These are phyloP conservation scores for Plasmodium blacklocki DNA, from an alignment of 169 alveolate species.

Conservation along the genomic window DNA sequence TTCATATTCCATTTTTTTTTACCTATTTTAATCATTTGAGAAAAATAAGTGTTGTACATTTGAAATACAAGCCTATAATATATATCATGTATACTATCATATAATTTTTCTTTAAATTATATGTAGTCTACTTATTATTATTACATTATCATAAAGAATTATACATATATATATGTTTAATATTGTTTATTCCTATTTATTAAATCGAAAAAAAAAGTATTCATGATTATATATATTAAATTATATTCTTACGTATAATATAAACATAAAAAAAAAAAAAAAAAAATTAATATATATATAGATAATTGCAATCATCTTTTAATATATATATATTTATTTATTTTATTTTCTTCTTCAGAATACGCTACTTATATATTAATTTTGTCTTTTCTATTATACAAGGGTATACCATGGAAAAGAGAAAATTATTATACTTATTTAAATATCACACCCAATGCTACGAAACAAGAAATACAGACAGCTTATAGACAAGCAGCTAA, in stretches of 20 bases:
- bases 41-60: too few species aligned
- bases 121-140: too few species aligned
- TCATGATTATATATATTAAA: not conserved
- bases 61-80: too few species aligned
- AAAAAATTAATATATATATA: not conserved
- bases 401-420: conserved; percentile 75
- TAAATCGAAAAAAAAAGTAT: not conserved
- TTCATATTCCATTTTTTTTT: too few species aligned
- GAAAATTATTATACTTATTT: conserved; percentile 55
- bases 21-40: too few species aligned
- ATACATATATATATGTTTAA: too few species aligned
- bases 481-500: conserved; percentile 76
- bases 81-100: too few species aligned
- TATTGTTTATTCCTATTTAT: too few species aligned
- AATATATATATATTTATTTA: not conserved
- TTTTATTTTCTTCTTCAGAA: conserved; percentile 14
- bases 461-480: conserved; percentile 73
- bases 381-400: conserved; percentile 58
- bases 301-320: not conserved
- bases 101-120: too few species aligned
- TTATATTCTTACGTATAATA: not conserved
- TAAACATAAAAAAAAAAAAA: too few species aligned
- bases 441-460: conserved; percentile 63
- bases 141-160: too few species aligned
- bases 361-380: conserved; percentile 50